phyloP scores from a whole-genome alignment of 2,329 filamentous ascomycete species.

The Sporothrix variecibatus region DNA sequence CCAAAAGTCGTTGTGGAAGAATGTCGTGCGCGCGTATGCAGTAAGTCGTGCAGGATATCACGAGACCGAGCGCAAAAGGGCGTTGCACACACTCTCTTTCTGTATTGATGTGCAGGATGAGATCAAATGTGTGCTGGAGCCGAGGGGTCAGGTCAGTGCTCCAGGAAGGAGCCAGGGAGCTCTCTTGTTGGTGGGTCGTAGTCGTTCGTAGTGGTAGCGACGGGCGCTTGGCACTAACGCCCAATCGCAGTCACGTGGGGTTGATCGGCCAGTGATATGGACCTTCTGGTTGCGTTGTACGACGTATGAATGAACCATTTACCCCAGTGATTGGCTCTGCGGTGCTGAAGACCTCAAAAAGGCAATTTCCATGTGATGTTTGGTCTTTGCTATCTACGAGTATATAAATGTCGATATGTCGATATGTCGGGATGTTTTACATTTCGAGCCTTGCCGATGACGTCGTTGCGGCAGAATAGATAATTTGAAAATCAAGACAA shows the following conservation, averaged over 20 bases:
- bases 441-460: not conserved
- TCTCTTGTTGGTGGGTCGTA: constrained; percentile 6
- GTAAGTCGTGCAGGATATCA: not conserved
- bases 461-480: not conserved
- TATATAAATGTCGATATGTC: too few relatives aligned
- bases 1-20: not conserved
- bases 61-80: not conserved
- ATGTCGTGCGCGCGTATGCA: not conserved
- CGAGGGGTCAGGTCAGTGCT: constrained; percentile 10
- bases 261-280: not conserved
- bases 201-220: not conserved
- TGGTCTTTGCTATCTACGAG: not conserved
- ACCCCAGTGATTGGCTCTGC: not conserved
- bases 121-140: not conserved
- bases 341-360: not conserved
- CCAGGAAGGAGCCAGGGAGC: constrained; percentile 9
- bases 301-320: not conserved
- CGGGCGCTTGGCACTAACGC: not conserved
- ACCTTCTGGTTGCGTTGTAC: not conserved
- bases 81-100: not conserved
- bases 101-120: not conserved
- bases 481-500: too few relatives aligned
- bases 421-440: not conserved
- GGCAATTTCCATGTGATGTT: not conserved
- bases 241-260: constrained; percentile 10